Evolutionary conservation across 805 yeast species (phyloP).

Genomic region (Saccharomycopsis fodiens): DNA sequence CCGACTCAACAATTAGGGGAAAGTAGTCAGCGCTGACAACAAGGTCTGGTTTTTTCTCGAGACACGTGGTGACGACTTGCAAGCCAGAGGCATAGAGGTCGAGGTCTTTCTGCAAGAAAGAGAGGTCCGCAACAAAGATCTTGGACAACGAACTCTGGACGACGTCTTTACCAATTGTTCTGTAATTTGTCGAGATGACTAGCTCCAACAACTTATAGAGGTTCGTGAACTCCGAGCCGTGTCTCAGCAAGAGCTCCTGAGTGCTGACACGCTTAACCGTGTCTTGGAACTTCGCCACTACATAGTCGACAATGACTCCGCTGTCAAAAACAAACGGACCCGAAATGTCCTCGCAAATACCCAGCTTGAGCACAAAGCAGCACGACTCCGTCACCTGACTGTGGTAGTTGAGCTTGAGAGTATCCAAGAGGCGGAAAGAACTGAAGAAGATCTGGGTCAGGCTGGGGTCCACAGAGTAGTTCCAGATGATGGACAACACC

Average conservation of each 20-base stretch:
- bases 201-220: constrained; percentile 26
- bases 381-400: constrained; percentile 53
- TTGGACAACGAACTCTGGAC: constrained; percentile 1
- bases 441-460: constrained; percentile 10
- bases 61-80: not conserved
- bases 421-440: constrained; percentile 36
- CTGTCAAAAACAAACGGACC: constrained; percentile 60
- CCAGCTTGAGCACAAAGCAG: constrained; percentile 53
- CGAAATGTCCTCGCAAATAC: constrained; percentile 51
- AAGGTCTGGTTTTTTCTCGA: constrained; percentile 17
- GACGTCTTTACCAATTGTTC: constrained; percentile 24
- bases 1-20: constrained; percentile 2
- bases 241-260: not conserved
- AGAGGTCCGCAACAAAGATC: constrained; percentile 5
- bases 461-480: constrained; percentile 8
- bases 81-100: constrained; percentile 12
- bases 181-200: constrained; percentile 26
- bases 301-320: constrained; percentile 34
- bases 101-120: constrained; percentile 7
- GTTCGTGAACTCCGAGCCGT: constrained; percentile 25
- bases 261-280: not conserved
- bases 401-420: constrained; percentile 26
- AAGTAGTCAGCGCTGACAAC: not conserved
- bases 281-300: constrained; percentile 26
- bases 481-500: constrained; percentile 26